These are phyloP conservation scores for Cardamine resedifolia DNA, from an alignment of 345 rosid genomes.

Conservation along the genomic window DNA sequence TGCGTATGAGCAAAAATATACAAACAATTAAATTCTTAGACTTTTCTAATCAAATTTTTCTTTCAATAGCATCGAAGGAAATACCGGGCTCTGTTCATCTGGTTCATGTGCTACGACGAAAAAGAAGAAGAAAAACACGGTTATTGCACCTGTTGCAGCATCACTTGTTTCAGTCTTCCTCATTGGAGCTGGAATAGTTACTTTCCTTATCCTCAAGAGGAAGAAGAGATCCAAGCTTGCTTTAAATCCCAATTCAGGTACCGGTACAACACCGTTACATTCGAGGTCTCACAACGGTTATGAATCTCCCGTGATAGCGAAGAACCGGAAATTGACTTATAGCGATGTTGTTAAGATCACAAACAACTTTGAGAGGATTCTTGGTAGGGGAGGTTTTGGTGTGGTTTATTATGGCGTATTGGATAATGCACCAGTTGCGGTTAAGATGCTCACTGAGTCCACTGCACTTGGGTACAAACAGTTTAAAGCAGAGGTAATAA, in stretches of 20 bases:
- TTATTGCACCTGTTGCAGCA: constrained; percentile 23
- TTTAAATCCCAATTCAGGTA: constrained; percentile 10
- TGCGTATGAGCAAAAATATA: not conserved
- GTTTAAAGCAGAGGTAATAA: constrained; percentile 39
- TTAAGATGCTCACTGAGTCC: constrained; percentile 41
- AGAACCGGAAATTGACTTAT: constrained; percentile 35
- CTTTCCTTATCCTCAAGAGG: constrained; percentile 25
- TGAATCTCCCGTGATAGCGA: constrained; percentile 34
- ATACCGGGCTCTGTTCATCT: constrained; percentile 43
- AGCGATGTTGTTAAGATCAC: constrained; percentile 45
- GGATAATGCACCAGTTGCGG: constrained; percentile 43
- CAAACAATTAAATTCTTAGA: not conserved
- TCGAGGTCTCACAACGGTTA: constrained; percentile 28
- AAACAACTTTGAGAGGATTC: constrained; percentile 40
- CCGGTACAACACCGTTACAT: constrained; percentile 40
- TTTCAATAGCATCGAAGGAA: constrained; percentile 43
- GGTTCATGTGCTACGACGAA: constrained; percentile 33
- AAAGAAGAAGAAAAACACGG: constrained; percentile 36
- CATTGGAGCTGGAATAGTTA: constrained; percentile 21
- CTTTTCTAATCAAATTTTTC: constrained; percentile 3
- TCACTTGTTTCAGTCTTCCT: constrained; percentile 32
- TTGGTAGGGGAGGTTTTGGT: constrained; percentile 59
- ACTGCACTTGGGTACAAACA: constrained; percentile 41
- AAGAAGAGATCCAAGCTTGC: constrained; percentile 29
- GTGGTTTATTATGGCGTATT: constrained; percentile 42